Evolutionary conservation across 2,329 filamentous ascomycete genomes (phyloP), one percentile per base, ranked within the genome.

Genomic region (Cytospora chrysosperma): DNA sequence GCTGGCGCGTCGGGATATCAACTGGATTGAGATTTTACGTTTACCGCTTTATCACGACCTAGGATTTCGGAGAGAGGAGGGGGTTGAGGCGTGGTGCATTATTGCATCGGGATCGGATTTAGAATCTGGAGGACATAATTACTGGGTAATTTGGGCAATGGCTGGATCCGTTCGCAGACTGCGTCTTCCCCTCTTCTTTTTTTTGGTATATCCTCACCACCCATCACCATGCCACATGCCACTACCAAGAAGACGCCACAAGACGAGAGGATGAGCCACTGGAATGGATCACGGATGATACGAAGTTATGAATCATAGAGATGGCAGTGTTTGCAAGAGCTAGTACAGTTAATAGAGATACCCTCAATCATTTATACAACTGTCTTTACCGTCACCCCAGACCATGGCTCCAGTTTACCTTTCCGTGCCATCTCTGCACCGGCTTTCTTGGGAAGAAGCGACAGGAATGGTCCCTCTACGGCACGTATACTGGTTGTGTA

Each of bases 331-430:
- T 40, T 52, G 30, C 43, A 53, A 27, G 54, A 52, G 15, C 54
- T 43, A 27, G 61, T 53, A 64, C 32, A 57, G 52, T 57, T 59
- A 56, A 65, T 60, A 65, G 57, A 65, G 61, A 65, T 64, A 63
- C 64, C 64, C 61, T 61, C 47, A 43, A 53, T 60, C 61, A 49
- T 52, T 37, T 53, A 63, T 63, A 51, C 49, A 63, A 59, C 37
- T 54, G 50, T 37, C 50, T 63, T 47, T 59, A 61, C 52, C 32
- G 51, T 55, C 51, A 47, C 7, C 43, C 51, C 34, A 26, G 2
- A 40, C 10, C 1, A 15, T 37, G 12, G 34, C 34, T 37, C 34
- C 28, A 37, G 43, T 12, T 19, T n/a, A n/a, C n/a, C 2, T 34
- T 15, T 8, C 21, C 40, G 40, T 21, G 4, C 19, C 5, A 21